Evolutionary conservation across 2,329 filamentous ascomycete genomes (phyloP), one percentile per base, ranked within the genome.

Genomic region (Piedraia hortae): DNA sequence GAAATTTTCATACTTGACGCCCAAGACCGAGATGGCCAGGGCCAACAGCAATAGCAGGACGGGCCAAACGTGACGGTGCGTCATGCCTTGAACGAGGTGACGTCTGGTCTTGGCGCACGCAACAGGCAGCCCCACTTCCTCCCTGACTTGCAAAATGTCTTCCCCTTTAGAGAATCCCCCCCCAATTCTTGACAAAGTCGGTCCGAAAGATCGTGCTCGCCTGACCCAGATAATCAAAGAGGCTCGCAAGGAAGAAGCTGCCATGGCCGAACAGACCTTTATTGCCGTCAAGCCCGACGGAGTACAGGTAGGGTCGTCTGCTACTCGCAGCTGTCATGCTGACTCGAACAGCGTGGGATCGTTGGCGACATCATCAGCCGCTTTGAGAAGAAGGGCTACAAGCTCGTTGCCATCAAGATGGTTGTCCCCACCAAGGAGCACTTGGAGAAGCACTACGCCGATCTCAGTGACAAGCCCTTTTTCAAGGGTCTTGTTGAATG

Each of bases 261-360:
- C 30, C n/a, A n/a, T n/a, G n/a, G n/a, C n/a, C n/a, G 30, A 12
- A 23, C 10, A 38, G 45, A 93, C 82, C 61, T 93, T 93, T 74
- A 93, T 93, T 65, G 85, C 85, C 50, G 77, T 97, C 67, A 97
- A 97, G 78, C 85, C 82, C 43, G 85, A 93, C 59, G 85, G 85
- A 53, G 85, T 93, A 58, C 85, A 91, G 70, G 78, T 89, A 69
- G 39, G 56, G 26, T n/a, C n/a, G n/a, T n/a, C n/a, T n/a, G n/a
- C n/a, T n/a, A n/a, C n/a, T n/a, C n/a, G n/a, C n/a, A n/a, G n/a
- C n/a, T n/a, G n/a, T n/a, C n/a, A n/a, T n/a, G n/a, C n/a, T n/a
- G n/a, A n/a, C n/a, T n/a, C n/a, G n/a, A n/a, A n/a, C n/a, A 91
- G 80, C 82, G 85, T 59, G 85, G 85, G 59, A 75, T 97, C 46